Conservation (phyloP, 257 asterid species). For the Solanum chiquidenum region DNA sequence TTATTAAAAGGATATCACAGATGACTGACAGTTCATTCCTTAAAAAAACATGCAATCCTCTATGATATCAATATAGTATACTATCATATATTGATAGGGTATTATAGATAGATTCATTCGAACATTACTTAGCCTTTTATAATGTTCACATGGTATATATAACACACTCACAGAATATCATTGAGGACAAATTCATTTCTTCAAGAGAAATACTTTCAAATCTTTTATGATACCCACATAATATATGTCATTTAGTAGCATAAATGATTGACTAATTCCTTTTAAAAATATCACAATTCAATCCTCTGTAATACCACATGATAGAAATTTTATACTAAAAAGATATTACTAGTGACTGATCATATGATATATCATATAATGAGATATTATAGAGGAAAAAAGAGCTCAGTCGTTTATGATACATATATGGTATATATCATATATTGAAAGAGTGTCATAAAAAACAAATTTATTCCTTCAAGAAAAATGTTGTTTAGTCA, state of each 20-base stretch:
- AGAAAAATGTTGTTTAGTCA: no score
- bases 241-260: neutral
- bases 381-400: neutral
- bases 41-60: neutral
- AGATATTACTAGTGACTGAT: neutral
- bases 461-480: no score
- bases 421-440: neutral
- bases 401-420: no score
- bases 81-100: neutral
- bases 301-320: no score
- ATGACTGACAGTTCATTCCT: neutral
- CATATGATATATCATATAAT: no score
- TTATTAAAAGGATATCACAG: neutral
- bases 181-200: neutral
- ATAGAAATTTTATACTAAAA: no score
- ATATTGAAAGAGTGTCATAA: no score
- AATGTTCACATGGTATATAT: neutral
- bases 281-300: no score
- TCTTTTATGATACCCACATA: neutral
- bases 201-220: no score
- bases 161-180: neutral
- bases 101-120: neutral
- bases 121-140: neutral
- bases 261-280: no score
- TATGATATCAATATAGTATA: neutral